Conservation (phyloP, 2,329 filamentous ascomycete genomes). For the Colletotrichum sp. region DNA sequence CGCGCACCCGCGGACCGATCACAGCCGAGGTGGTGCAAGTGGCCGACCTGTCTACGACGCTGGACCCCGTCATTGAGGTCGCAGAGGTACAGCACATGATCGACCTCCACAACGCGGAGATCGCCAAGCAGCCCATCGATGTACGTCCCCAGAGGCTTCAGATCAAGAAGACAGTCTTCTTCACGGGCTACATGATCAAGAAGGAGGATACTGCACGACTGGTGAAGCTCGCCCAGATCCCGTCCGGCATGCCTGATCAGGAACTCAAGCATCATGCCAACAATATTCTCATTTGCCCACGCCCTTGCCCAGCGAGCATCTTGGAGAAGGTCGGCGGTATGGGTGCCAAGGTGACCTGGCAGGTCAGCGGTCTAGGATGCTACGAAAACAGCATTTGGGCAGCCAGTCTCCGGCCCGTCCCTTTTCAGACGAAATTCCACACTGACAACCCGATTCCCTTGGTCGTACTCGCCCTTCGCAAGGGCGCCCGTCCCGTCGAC, state of each 20-base stretch:
- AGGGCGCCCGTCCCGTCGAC: conserved; percentile 77
- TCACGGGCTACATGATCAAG: conserved; percentile 87
- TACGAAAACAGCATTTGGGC: conserved; percentile 89
- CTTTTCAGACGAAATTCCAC: conserved; percentile 69
- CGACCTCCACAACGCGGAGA: conserved; percentile 78
- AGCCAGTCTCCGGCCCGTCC: conserved; percentile 75
- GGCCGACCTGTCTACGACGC: conserved; percentile 71
- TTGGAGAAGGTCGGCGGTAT: conserved; percentile 87
- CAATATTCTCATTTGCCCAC: conserved; percentile 87
- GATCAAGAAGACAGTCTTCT: conserved; percentile 88
- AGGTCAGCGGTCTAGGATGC: conserved; percentile 76
- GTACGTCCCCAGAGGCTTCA: conserved; percentile 54
- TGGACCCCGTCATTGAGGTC: conserved; percentile 81
- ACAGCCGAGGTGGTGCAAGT: conserved; percentile 85
- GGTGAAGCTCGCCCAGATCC: conserved; percentile 70
- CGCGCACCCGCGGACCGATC: conserved; percentile 66
- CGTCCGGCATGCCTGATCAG: conserved; percentile 63
- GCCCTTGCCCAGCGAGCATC: conserved; percentile 72
- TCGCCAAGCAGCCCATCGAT: conserved; percentile 40
- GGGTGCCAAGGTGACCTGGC: conserved; percentile 82
- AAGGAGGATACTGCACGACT: conserved; percentile 74
- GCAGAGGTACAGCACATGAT: conserved; percentile 88
- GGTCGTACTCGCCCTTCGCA: conserved; percentile 81
- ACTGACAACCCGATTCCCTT: conserved; percentile 80
- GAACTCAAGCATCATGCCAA: conserved; percentile 86